Evolutionary conservation across 2,329 filamentous ascomycete genomes (phyloP), one percentile per base, ranked within the genome.

Genomic region (Calonectria hongkongensis): DNA sequence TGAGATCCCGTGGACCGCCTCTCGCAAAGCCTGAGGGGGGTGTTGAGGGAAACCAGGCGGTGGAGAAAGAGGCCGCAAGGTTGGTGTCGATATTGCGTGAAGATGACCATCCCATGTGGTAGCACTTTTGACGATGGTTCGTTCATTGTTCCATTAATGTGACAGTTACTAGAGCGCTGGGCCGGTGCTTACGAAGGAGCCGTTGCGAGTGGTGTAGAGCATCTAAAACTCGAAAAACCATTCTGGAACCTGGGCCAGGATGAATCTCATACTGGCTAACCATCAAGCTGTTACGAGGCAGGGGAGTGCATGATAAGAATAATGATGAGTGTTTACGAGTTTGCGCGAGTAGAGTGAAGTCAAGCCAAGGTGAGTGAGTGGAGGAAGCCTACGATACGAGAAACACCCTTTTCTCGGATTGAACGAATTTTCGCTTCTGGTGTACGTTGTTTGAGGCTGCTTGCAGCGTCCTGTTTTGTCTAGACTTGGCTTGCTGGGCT

Each of bases 81-180:
- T 63, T 47, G 54, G 63, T 28, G 41, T 28, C 27, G 51, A 18
- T 45, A 6, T 21, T 43, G 41, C 25, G 30, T 43, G 30, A 62
- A 68, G 41, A 45, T 25, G 28, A n/a, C 54, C 15, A 33, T 62
- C 41, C 74, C 73, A 75, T 76, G 74, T 77, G 74, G 73, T 47
- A 66, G 68, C 70, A 54, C 48, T 51, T 66, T 50, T 47, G 45
- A 73, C n/a, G 48, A 69, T 75, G 70, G 75, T 75, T 78, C 72
- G 74, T 67, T 70, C 60, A 43, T n/a, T 45, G 27, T 39, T 63
- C 28, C 51, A 28, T 58, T 51, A 33, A 30, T 36, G 27, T 45
- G 39, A 28, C 27, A 9, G 45, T 45, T 60, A 28, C 33, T 33
- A 33, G 28, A 48, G 28, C 25, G 66, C 30, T 15, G 21, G 16